Evolutionary conservation across 345 rosid species (phyloP), one percentile per base, ranked within the genome.

Genomic region (Raphanus sativus): DNA sequence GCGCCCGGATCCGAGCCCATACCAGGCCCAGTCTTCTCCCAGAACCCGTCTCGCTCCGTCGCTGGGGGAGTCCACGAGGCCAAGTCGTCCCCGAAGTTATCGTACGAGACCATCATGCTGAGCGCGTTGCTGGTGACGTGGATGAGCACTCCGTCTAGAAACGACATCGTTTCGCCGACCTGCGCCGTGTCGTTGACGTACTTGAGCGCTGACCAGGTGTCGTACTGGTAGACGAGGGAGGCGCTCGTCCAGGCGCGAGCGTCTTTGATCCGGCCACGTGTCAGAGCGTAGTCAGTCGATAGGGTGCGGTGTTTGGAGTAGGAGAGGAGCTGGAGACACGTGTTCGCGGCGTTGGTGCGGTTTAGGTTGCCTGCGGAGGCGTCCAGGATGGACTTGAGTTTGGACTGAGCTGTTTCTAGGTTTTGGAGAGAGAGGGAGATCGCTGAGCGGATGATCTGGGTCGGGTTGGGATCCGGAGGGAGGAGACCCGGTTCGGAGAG

Each of bases 181-280:
- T 62, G 34, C 11, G 71, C 64, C 1, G 98, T 89, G 69, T 81
- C 91, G 80, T 92, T 94, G 3, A 86, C 90, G 78, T 89, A 89
- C 81, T 85, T 90, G 15, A 94, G 80, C 1, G 81, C 91, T 0
- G 86, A 75, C 90, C 90, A 92, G 71, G 97, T 87, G 40, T 86
- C 95, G 86, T 90, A 89, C 73, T 90, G 92, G 84, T 85, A 89
- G 8, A 83, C 76, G 13, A 92, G 69, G 1, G 97, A 91, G 1
- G 99, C 98, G 73, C 86, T 83, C 86, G 86, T 81, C 93, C 90
- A 94, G 0, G 95, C 92, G 0, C 97, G 85, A 7, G 91, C 92
- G 67, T 90, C 97, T 83, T 92, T 90, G 69, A 74, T 70, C 66
- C 65, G 71, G 12, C 86, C 87, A 59, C 80, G 83, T 2, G 87